Evolutionary conservation across 2,329 filamentous ascomycete genomes (phyloP).

Genomic region (Mycogone perniciosa): DNA sequence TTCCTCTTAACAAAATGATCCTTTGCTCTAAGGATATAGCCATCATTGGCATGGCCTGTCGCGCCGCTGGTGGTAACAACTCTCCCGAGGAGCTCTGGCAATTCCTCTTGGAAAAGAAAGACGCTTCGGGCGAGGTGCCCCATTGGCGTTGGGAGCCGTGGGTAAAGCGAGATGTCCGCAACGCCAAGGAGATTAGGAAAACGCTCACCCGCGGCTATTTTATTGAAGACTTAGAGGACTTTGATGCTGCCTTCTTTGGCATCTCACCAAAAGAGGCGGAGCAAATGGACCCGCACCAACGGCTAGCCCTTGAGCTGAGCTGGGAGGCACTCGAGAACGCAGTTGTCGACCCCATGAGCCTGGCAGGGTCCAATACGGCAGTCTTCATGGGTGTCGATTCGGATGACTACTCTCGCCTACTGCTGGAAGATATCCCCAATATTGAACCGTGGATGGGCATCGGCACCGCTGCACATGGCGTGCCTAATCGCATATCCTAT

Average conservation of each 20-base stretch:
- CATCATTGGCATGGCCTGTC: too few relatives aligned
- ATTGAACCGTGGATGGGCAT: conserved; percentile 11
- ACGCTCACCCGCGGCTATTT: conserved; percentile 6
- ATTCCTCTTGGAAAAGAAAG: too few relatives aligned
- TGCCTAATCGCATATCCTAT: conserved; percentile 42
- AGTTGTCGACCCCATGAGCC: background rate
- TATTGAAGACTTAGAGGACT: conserved; percentile 8
- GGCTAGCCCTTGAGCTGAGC: conserved; percentile 2
- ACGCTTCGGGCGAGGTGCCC: too few relatives aligned
- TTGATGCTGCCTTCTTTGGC: conserved; percentile 10
- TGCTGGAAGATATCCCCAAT: conserved; percentile 9
- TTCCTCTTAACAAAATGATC: too few relatives aligned
- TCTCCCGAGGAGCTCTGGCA: too few relatives aligned
- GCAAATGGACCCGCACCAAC: conserved; percentile 11
- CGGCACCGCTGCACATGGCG: conserved; percentile 1
- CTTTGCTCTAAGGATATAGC: too few relatives aligned
- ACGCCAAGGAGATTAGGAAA: background rate
- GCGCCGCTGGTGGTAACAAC: too few relatives aligned
- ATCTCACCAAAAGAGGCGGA: conserved; percentile 10
- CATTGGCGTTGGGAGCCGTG: too few relatives aligned
- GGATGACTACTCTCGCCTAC: conserved; percentile 6
- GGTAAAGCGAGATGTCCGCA: background rate
- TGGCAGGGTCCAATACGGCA: conserved; percentile 3
- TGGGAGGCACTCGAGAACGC: conserved; percentile 9
- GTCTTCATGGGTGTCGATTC: conserved; percentile 6